Evolutionary conservation across 2,329 filamentous ascomycete genomes (phyloP).

Genomic region (Trichoderma sp.): DNA sequence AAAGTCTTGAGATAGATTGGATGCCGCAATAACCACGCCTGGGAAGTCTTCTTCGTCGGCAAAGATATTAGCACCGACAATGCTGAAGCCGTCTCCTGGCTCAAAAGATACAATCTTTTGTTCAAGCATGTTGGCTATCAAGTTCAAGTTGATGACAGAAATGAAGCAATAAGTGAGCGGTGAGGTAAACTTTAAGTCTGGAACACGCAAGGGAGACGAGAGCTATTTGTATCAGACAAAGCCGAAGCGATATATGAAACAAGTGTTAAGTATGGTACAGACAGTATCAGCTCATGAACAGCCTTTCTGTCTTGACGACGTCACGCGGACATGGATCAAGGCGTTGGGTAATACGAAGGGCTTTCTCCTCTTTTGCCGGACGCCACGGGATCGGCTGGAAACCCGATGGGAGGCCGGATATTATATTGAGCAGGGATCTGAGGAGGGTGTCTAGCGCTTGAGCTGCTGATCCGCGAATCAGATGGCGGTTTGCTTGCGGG

Average conservation of each 20-base stretch:
- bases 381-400: slow-evolving; percentile 24
- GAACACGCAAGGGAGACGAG: background rate
- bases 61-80: slow-evolving; percentile 37
- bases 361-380: slow-evolving; percentile 22
- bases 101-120: slow-evolving; percentile 33
- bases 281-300: slow-evolving; percentile 10
- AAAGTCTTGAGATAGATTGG: slow-evolving; percentile 37
- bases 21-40: slow-evolving; percentile 39
- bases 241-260: background rate
- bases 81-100: slow-evolving; percentile 31
- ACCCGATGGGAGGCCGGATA: slow-evolving; percentile 12
- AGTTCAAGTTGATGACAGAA: background rate
- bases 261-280: background rate
- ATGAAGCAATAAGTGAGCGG: background rate
- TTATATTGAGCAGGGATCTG: slow-evolving; percentile 7
- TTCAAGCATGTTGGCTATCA: slow-evolving; percentile 32
- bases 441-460: slow-evolving; percentile 3
- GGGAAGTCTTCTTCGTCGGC: slow-evolving; percentile 36
- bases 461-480: slow-evolving; percentile 15
- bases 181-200: background rate
- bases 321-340: slow-evolving; percentile 18
- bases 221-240: slow-evolving; percentile 7
- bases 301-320: slow-evolving; percentile 7
- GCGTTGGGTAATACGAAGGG: slow-evolving; percentile 16
- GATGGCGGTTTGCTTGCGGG: background rate